Conservation (phyloP, 306 rosid genomes). For the Citrullus amarus region DNA sequence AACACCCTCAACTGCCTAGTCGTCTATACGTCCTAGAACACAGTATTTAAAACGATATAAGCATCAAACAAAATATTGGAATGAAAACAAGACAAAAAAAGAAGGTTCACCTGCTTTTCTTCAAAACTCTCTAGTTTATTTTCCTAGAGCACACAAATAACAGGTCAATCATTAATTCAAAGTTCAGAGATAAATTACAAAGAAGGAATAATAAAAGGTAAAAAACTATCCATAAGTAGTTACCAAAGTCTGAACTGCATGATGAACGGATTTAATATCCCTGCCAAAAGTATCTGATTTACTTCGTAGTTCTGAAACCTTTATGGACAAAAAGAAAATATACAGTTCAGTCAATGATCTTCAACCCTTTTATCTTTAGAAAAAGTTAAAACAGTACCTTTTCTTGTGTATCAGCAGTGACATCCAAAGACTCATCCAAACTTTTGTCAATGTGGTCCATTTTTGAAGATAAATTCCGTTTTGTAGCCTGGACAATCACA, state of each 20-base stretch:
- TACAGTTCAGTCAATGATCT: neutral
- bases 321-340: slow-evolving; percentile 3
- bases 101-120: slow-evolving; percentile 60
- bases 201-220: neutral
- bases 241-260: slow-evolving; percentile 54
- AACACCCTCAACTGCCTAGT: neutral
- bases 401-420: slow-evolving; percentile 30
- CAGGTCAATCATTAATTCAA: slow-evolving; percentile 14
- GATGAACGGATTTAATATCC: slow-evolving; percentile 34
- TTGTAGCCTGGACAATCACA: slow-evolving; percentile 46
- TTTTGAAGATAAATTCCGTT: slow-evolving; percentile 44
- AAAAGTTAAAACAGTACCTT: slow-evolving; percentile 23
- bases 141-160: slow-evolving; percentile 35
- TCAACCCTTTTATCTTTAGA: neutral
- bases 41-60: neutral
- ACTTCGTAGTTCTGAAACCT: slow-evolving; percentile 45
- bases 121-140: slow-evolving; percentile 53
- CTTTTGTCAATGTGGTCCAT: slow-evolving; percentile 40
- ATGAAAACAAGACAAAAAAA: neutral
- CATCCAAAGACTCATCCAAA: slow-evolving; percentile 44
- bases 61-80: neutral
- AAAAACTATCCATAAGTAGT: slow-evolving; percentile 11
- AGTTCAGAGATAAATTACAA: neutral
- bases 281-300: slow-evolving; percentile 28
- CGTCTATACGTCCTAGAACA: neutral